phyloP scores from a whole-genome alignment of 2,329 filamentous ascomycete genomes.

The Stenocarpella maydis region DNA sequence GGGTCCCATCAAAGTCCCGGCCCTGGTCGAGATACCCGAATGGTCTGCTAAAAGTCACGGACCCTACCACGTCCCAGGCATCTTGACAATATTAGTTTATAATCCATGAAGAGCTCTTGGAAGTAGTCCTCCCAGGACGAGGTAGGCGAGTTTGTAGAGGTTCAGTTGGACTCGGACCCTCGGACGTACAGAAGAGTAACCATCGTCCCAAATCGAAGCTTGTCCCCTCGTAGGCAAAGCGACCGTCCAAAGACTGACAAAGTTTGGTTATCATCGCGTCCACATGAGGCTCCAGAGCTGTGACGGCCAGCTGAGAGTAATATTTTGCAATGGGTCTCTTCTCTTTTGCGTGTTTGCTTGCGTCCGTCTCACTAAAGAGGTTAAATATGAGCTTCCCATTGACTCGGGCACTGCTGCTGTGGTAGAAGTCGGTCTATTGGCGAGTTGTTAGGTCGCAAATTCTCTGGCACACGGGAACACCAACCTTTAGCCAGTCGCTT shows the following conservation, averaged over 20 bases:
- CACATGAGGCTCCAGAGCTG: conserved; percentile 44
- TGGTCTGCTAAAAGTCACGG: conserved; percentile 49
- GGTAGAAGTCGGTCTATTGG: conserved; percentile 49
- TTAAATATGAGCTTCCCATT: conserved; percentile 48
- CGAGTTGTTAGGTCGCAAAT: background rate
- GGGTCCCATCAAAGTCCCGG: conserved; percentile 48
- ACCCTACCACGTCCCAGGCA: conserved; percentile 52
- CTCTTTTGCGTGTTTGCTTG: conserved; percentile 44
- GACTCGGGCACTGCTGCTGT: conserved; percentile 45
- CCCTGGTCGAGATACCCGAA: conserved; percentile 52
- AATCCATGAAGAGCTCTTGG: background rate
- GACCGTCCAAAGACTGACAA: conserved; percentile 41
- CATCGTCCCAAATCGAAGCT: conserved; percentile 25
- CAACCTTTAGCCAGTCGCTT: conserved; percentile 24
- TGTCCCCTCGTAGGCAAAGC: conserved; percentile 40
- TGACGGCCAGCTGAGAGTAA: conserved; percentile 44
- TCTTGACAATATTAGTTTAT: conserved; percentile 1
- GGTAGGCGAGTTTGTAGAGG: too few species aligned
- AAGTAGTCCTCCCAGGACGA: too few species aligned
- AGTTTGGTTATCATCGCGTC: conserved; percentile 45
- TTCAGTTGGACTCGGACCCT: background rate
- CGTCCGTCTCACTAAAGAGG: conserved; percentile 48
- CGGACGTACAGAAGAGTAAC: conserved; percentile 1
- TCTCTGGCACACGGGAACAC: background rate
- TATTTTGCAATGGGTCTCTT: conserved; percentile 49